These are phyloP conservation scores for Neopestalotiopsis sp. DNA, from an alignment of 2,329 filamentous ascomycete genomes.

Conservation along the genomic window DNA sequence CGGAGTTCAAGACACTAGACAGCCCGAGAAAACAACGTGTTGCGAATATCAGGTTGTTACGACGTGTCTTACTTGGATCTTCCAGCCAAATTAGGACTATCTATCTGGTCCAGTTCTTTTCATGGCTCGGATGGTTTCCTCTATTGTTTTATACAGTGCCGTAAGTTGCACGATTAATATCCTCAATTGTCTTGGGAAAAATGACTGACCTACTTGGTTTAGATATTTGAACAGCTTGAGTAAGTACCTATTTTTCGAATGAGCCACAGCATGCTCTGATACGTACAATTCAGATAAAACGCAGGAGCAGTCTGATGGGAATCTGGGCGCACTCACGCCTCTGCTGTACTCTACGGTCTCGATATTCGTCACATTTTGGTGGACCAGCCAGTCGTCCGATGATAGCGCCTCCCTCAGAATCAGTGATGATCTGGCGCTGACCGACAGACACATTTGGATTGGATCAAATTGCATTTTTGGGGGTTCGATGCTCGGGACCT, in stretches of 20 bases:
- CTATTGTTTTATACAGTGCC: constrained; percentile 7
- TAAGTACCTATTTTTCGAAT: not conserved
- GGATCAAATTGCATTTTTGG: constrained; percentile 2
- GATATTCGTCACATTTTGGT: not conserved
- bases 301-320: no score
- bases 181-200: not conserved
- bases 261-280: no score
- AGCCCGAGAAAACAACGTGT: not conserved
- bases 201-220: not conserved
- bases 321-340: not conserved
- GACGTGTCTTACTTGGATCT: not conserved
- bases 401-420: not conserved
- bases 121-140: constrained; percentile 11
- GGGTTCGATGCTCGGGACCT: not conserved
- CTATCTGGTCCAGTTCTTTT: constrained; percentile 5
- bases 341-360: not conserved
- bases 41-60: not conserved
- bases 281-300: no score
- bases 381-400: not conserved
- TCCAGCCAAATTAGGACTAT: constrained; percentile 4
- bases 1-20: not conserved
- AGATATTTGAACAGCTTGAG: not conserved
- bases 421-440: not conserved
- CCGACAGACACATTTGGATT: not conserved
- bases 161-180: not conserved